These are phyloP conservation scores for Postia placenta DNA, from an alignment of 768 basidiomycete species.

Conservation along the genomic window DNA sequence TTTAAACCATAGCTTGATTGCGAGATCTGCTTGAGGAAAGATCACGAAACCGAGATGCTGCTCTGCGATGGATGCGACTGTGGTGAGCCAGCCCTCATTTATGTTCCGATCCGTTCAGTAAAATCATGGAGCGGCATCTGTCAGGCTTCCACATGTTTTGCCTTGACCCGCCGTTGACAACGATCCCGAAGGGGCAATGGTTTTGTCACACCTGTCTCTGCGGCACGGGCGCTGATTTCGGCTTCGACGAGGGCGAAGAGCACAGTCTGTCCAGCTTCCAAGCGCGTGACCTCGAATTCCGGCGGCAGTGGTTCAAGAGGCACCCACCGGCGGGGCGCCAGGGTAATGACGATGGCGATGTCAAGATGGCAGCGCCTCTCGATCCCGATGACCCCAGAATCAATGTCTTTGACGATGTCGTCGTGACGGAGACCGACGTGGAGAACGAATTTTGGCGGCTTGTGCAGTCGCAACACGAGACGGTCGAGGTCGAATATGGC, in stretches of 20 bases:
- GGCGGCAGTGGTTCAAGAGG: slow-evolving; percentile 79
- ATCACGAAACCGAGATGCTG: slow-evolving; percentile 87
- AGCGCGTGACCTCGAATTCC: slow-evolving; percentile 84
- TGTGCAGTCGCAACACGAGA: slow-evolving; percentile 83
- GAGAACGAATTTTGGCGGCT: slow-evolving; percentile 97
- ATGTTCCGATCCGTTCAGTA: background rate
- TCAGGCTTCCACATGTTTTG: slow-evolving; percentile 96
- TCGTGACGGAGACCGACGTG: slow-evolving; percentile 85
- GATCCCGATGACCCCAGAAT: slow-evolving; percentile 38
- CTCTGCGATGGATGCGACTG: slow-evolving; percentile 86
- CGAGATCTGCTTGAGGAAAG: slow-evolving; percentile 88
- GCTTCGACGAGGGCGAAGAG: slow-evolving; percentile 97
- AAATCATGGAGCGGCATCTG: background rate
- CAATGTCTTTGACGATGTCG: slow-evolving; percentile 44
- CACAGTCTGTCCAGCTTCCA: slow-evolving; percentile 90
- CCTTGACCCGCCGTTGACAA: slow-evolving; percentile 81
- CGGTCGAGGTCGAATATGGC: slow-evolving; percentile 98
- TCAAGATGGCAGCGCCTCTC: background rate
- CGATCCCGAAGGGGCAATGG: slow-evolving; percentile 93
- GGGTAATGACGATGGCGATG: background rate
- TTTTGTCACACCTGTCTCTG: slow-evolving; percentile 90
- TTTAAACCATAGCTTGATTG: slow-evolving; percentile 60
- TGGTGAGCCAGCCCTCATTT: slow-evolving; percentile 35
- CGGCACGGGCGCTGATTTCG: slow-evolving; percentile 91
- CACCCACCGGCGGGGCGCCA: slow-evolving; percentile 49